Conservation (phyloP, 1,139 yeast genomes). For the Kodamaea suecica region DNA sequence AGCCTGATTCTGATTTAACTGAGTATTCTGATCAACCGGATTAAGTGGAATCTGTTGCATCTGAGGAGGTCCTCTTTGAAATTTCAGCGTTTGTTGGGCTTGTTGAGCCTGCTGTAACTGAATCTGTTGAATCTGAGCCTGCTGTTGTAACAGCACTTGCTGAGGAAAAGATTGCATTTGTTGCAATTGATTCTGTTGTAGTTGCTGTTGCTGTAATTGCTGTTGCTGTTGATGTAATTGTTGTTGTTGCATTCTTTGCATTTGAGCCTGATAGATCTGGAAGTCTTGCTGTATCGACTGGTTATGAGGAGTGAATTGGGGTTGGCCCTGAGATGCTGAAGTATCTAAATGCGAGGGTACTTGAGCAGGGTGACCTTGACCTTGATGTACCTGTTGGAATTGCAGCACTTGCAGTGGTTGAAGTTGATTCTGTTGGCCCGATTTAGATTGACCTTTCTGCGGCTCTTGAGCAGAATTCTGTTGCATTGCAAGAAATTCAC, state of each 20-base stretch:
- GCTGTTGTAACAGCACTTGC: slow-evolving; percentile 13
- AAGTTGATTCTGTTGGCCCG: no score
- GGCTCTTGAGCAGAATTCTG: background rate
- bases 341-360: no score
- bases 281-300: slow-evolving; percentile 24
- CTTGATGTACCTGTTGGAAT: slow-evolving; percentile 10
- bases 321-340: slow-evolving; percentile 5
- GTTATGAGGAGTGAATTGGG: slow-evolving; percentile 16
- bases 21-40: no score
- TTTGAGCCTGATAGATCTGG: slow-evolving; percentile 28
- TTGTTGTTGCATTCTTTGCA: slow-evolving; percentile 21
- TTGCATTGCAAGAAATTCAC: slow-evolving; percentile 22
- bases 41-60: no score
- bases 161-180: slow-evolving; percentile 4
- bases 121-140: slow-evolving; percentile 3
- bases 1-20: slow-evolving; percentile 1
- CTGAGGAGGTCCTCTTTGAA: no score
- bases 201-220: slow-evolving; percentile 15
- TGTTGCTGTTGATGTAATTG: slow-evolving; percentile 18
- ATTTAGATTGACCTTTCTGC: background rate
- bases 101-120: slow-evolving; percentile 14
- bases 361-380: no score
- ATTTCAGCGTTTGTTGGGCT: slow-evolving; percentile 8
- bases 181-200: slow-evolving; percentile 10
- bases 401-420: no score